Base-by-base conservation (phyloP, 2,329 filamentous ascomycete species). In the Aaosphaeria pasadenensis region DNA sequence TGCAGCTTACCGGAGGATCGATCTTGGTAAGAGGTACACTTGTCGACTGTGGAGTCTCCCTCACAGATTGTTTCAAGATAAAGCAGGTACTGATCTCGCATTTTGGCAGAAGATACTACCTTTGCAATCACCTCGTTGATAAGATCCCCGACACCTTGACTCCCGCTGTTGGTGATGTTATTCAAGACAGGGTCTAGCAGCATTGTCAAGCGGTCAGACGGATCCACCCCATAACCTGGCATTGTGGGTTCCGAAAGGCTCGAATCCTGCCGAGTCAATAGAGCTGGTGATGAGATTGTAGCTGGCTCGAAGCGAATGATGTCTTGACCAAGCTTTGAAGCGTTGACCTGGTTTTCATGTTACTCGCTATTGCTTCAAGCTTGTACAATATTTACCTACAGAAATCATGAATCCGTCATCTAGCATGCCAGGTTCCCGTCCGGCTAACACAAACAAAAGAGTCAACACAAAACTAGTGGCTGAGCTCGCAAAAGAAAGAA, bases 391-490 rank as follows among this genome's bases (percentile, higher is more conserved):
- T 24, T 33, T 51, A 36, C 58, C 11, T 54, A 63, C 59, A 38
- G 55, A 42, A 6, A 62, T 29, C 32, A 62, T 39, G 44, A 55
- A 63, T 35, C 56, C 46, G 3, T 48, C 46, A 28, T 57, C 52
- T 17, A 60, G 53, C 1, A 38, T 48, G 2, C 49, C 46, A 1
- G 45, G 43, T 9, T 50, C 43, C 28, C 44, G 51, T 9, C 56
- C 61, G 11, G 53, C 57, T 28, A 63, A 13, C 28, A 57, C 30
- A 30, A 63, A 47, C 11, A 60, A 43, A 7, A 64, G 13, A 11
- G 45, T 50, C 5, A 63, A 47, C 4, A 54, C 45, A 39, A 62
- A 60, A 13, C 47, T 44, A 1, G 51, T 47, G 5, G 55, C 44
- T 17, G 52, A 49, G 13, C 56, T 44, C 29, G 48, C 24, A 5